A percentile compares a stretch with the other conserved stretches of the same genome.
phyloP scores from a whole-genome alignment of 164 flowering plant species.

The Litsea cubeba region DNA sequence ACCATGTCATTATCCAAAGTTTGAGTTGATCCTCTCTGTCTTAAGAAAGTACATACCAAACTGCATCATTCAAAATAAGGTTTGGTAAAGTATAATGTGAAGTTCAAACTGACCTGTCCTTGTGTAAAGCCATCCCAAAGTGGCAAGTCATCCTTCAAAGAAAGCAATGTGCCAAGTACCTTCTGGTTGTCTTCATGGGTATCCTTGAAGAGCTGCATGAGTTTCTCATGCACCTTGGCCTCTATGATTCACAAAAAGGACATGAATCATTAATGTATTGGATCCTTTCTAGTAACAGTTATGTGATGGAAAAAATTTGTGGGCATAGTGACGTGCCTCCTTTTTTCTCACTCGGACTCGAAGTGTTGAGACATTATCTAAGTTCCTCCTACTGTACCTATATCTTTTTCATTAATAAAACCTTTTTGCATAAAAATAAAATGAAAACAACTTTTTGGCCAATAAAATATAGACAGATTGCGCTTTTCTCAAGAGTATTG shows the following conservation, averaged over 20 bases:
- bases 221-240: conserved; percentile 35
- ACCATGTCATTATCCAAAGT: neutral
- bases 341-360: too few species aligned
- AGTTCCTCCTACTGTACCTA: neutral
- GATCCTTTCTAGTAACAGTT: neutral
- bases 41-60: neutral
- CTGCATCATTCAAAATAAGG: neutral
- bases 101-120: conserved; percentile 8
- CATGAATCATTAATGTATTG: neutral
- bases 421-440: too few species aligned
- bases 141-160: conserved; percentile 48
- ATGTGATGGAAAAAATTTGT: neutral
- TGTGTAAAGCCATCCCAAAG: conserved; percentile 31
- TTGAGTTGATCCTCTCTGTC: neutral
- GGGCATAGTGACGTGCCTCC: too few species aligned
- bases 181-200: conserved; percentile 52
- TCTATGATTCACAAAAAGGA: conserved; percentile 28
- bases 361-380: too few species aligned
- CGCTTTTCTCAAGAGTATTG: too few species aligned
- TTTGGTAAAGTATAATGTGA: neutral
- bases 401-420: too few species aligned
- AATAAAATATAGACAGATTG: too few species aligned
- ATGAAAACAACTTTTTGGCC: too few species aligned
- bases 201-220: conserved; percentile 34
- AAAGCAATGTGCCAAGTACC: conserved; percentile 42